A percentile compares a stretch with the other conserved stretches of the same genome.
Evolutionary conservation across 192 early-diverging fungal genomes (phyloP).

Genomic region (Mycoemilia scoparia): DNA sequence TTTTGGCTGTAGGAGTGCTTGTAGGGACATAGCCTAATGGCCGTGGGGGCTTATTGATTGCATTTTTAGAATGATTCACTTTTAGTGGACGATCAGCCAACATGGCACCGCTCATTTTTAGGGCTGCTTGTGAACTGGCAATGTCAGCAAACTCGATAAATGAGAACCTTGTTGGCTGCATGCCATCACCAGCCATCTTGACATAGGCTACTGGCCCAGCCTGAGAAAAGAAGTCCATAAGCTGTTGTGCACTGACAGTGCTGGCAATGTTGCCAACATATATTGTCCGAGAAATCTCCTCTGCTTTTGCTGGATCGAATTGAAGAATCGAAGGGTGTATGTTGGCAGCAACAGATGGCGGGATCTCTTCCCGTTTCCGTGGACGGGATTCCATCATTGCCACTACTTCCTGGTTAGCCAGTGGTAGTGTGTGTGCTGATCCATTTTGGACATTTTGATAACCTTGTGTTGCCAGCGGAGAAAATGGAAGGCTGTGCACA

Average conservation of each 20-base stretch:
- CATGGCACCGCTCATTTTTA: constrained; percentile 43
- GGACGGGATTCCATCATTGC: constrained; percentile 13
- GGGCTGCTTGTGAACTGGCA: constrained; percentile 33
- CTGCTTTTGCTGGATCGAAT: constrained; percentile 44
- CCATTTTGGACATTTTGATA: neutral
- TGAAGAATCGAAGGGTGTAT: constrained; percentile 34
- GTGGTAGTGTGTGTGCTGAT: constrained; percentile 7
- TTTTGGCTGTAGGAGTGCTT: too few species aligned
- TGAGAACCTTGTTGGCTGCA: constrained; percentile 48
- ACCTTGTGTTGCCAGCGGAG: neutral
- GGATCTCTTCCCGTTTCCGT: constrained; percentile 15
- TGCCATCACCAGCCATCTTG: constrained; percentile 58
- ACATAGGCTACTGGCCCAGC: constrained; percentile 51
- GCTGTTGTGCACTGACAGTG: constrained; percentile 33
- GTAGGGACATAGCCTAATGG: too few species aligned
- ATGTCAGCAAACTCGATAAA: constrained; percentile 59
- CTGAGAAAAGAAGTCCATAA: constrained; percentile 37
- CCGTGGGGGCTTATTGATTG: constrained; percentile 45
- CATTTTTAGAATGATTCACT: constrained; percentile 60
- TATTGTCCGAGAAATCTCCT: constrained; percentile 58
- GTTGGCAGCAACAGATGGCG: constrained; percentile 13
- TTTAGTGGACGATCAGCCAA: constrained; percentile 45
- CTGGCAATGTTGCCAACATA: constrained; percentile 56
- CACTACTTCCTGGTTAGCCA: constrained; percentile 23
- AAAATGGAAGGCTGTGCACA: too few species aligned